phyloP scores from a whole-genome alignment of 257 asterid species.

The Cruciata laevipes region DNA sequence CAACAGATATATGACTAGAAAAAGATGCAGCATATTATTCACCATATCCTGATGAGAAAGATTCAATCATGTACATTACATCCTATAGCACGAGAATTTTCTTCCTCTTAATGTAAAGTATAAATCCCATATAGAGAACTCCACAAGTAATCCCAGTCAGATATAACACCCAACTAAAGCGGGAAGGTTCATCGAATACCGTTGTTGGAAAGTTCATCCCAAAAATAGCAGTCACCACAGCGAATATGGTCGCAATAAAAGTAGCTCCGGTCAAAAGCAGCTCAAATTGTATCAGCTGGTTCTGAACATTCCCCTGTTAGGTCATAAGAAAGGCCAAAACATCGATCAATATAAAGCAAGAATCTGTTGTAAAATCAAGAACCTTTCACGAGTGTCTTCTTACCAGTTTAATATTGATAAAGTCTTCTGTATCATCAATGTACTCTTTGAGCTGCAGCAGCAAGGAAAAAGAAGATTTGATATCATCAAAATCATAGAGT shows the following conservation, averaged over 20 bases:
- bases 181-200: constrained; percentile 46
- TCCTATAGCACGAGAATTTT: constrained; percentile 61
- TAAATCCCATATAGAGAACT: constrained; percentile 42
- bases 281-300: constrained; percentile 87
- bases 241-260: constrained; percentile 71
- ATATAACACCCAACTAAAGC: constrained; percentile 70
- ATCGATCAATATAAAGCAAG: neutral
- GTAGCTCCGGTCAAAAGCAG: constrained; percentile 96
- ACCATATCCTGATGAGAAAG: constrained; percentile 4
- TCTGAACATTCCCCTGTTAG: constrained; percentile 93
- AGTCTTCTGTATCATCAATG: constrained; percentile 95
- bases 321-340: constrained; percentile 6
- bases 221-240: constrained; percentile 86
- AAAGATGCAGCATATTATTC: neutral
- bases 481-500: neutral
- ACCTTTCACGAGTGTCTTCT: neutral
- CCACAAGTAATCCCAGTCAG: constrained; percentile 56
- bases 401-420: constrained; percentile 94
- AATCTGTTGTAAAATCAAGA: too few species aligned
- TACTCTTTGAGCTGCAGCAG: constrained; percentile 88
- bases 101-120: constrained; percentile 74
- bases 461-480: constrained; percentile 12
- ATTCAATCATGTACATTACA: neutral
- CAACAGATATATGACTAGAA: neutral
- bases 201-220: constrained; percentile 84